Conservation (phyloP, 306 rosid species). For the Quercus gilva region DNA sequence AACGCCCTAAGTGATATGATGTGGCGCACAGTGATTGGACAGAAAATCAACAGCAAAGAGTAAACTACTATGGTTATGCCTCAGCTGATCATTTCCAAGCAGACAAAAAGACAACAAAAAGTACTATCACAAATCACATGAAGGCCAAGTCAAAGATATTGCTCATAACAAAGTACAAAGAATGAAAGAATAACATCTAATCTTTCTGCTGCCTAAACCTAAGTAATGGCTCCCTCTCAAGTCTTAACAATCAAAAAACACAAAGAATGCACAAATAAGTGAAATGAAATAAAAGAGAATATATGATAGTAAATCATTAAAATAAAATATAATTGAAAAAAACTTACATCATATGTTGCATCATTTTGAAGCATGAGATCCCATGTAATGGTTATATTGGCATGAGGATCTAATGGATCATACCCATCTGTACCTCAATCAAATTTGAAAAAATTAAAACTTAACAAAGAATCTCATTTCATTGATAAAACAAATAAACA, state of each 20-base stretch:
- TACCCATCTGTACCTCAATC: slow-evolving; percentile 62
- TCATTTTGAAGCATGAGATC: slow-evolving; percentile 53
- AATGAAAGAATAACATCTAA: too few species aligned
- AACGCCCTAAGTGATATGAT: too few species aligned
- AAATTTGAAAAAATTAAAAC: background rate
- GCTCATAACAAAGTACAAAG: too few species aligned
- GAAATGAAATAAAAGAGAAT: background rate
- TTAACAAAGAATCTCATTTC: background rate
- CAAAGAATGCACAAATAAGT: background rate
- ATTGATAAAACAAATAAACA: background rate
- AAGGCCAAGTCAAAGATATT: background rate
- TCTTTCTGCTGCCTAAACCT: too few species aligned
- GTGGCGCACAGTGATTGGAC: too few species aligned
- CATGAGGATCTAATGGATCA: slow-evolving; percentile 68
- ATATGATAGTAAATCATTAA: background rate
- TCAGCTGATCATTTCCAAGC: background rate
- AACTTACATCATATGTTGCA: slow-evolving; percentile 43
- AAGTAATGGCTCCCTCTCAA: too few species aligned
- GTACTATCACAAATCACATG: too few species aligned
- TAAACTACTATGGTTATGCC: background rate
- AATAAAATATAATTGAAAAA: background rate
- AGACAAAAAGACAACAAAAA: background rate
- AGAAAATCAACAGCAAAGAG: too few species aligned
- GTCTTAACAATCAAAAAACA: too few species aligned
- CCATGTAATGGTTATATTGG: slow-evolving; percentile 64